Conservation (phyloP, 495 filamentous ascomycete species). For the Polyplosphaeria fusca region DNA sequence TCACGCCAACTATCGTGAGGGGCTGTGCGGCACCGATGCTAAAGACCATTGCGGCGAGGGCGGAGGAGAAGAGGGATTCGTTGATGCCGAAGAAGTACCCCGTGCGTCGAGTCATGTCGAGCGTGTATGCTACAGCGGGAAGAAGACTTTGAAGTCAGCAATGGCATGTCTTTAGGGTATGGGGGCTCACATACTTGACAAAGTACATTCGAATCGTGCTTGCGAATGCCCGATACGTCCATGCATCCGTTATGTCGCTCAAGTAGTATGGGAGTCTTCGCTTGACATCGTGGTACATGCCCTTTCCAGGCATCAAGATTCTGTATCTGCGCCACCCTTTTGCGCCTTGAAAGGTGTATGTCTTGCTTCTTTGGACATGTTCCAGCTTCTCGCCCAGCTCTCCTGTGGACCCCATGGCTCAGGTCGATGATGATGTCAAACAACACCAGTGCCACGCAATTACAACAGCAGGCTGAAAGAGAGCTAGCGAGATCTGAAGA, state of each 20-base stretch:
- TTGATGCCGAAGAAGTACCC: constrained; percentile 43
- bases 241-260: constrained; percentile 42
- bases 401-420: no score
- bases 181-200: constrained; percentile 33
- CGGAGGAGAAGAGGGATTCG: constrained; percentile 43
- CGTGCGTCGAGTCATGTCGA: constrained; percentile 42
- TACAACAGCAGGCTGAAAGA: no score
- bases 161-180: not conserved
- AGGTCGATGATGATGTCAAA: no score
- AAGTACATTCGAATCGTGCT: constrained; percentile 43
- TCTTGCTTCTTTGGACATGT: not conserved
- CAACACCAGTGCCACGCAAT: no score
- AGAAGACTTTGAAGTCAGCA: constrained; percentile 30
- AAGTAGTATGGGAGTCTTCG: constrained; percentile 42
- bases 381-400: no score
- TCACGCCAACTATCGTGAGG: constrained; percentile 8
- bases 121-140: constrained; percentile 42
- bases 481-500: no score
- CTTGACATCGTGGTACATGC: constrained; percentile 43
- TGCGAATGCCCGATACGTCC: constrained; percentile 39
- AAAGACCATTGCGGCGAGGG: constrained; percentile 42
- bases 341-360: constrained; percentile 10
- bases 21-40: constrained; percentile 20
- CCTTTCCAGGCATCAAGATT: constrained; percentile 34
- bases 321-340: constrained; percentile 22